Percentiles rank a stretch among this genome's conserved stretches.
These are phyloP conservation scores for Pseudopediastrum boryanum DNA, from an alignment of 139 green algal genomes.

Conservation along the genomic window DNA sequence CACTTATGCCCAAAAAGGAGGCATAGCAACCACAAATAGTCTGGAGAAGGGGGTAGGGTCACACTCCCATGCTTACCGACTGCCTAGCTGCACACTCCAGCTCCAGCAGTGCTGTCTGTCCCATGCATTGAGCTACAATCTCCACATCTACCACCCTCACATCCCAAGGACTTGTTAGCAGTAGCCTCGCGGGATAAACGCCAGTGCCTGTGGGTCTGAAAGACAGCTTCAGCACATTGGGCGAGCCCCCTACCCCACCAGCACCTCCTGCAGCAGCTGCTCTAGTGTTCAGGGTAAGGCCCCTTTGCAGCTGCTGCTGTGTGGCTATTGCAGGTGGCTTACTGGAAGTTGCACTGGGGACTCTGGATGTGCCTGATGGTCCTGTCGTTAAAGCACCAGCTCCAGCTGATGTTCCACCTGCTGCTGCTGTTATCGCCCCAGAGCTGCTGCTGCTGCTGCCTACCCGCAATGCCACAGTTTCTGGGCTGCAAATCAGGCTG, in stretches of 20 bases:
- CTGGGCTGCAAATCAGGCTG: constrained; percentile 43
- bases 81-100: constrained; percentile 61
- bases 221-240: constrained; percentile 50
- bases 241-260: not conserved
- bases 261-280: constrained; percentile 7
- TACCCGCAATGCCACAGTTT: constrained; percentile 35
- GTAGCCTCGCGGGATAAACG: constrained; percentile 69
- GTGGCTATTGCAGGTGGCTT: no score
- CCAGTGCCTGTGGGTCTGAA: constrained; percentile 61
- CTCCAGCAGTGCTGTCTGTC: constrained; percentile 59
- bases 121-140: constrained; percentile 55
- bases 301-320: not conserved
- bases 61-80: constrained; percentile 35
- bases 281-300: not conserved
- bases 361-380: not conserved
- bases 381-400: not conserved
- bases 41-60: not conserved
- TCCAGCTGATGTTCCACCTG: not conserved
- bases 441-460: not conserved
- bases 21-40: not conserved
- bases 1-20: no score
- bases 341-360: no score
- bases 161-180: constrained; percentile 63
- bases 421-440: not conserved
- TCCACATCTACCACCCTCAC: constrained; percentile 74